Evolutionary conservation across 306 rosid genomes (phyloP).

Genomic region (Lagenaria siceraria): DNA sequence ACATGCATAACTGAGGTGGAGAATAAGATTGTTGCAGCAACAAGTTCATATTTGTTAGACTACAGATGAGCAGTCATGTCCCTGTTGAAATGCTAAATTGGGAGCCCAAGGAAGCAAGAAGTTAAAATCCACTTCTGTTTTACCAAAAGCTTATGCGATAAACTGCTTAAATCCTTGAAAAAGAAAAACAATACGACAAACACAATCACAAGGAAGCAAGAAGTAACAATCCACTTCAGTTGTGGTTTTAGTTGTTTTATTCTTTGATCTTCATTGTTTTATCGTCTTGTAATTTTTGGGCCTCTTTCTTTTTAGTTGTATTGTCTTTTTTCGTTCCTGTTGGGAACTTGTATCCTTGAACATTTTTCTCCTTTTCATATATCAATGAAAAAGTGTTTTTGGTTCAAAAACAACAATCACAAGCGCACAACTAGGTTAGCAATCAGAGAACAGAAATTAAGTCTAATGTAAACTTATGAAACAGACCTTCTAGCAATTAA

Average conservation of each 20-base stretch:
- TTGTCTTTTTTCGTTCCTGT: no score
- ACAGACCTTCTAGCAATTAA: conserved; percentile 50
- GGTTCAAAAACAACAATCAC: not conserved
- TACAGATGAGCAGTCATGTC: not conserved
- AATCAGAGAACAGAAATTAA: not conserved
- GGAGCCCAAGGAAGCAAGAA: not conserved
- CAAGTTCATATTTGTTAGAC: not conserved
- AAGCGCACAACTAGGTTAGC: not conserved
- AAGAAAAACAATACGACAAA: not conserved
- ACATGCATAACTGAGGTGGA: not conserved
- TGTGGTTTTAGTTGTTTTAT: no score
- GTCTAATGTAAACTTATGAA: not conserved
- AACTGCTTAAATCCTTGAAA: not conserved
- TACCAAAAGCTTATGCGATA: not conserved
- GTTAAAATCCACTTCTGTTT: not conserved
- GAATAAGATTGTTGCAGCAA: not conserved
- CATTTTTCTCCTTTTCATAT: no score
- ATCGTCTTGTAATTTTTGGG: no score
- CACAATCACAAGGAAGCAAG: not conserved
- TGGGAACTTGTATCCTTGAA: no score
- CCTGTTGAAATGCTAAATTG: not conserved
- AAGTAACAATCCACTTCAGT: no score
- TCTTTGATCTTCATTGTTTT: no score
- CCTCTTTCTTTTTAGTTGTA: no score
- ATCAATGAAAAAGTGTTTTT: no score